Evolutionary conservation across 441 rosid species (phyloP).

Genomic region (Erodium texanum): DNA sequence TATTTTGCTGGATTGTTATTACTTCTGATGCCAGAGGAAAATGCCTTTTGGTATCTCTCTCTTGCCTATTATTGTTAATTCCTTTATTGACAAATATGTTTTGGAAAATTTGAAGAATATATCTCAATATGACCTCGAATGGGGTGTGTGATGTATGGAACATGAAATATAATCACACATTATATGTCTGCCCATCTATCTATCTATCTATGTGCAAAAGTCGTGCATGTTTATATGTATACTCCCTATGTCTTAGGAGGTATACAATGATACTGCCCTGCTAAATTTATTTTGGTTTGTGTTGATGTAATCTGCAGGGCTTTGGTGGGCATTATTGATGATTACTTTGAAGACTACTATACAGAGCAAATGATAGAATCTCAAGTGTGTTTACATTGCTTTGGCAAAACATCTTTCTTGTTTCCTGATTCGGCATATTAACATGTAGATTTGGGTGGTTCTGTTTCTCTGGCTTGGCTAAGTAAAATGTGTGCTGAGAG

Average conservation of each 20-base stretch:
- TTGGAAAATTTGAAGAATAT: slow-evolving; percentile 5
- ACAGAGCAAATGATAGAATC: slow-evolving; percentile 99
- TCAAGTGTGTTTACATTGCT: slow-evolving; percentile 45
- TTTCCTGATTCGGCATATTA: neutral
- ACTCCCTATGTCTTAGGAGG: slow-evolving; percentile 6
- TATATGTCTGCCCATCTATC: neutral
- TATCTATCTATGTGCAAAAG: too few relatives aligned
- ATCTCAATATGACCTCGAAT: slow-evolving; percentile 8
- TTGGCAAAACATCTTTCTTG: slow-evolving; percentile 5
- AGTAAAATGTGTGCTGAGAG: slow-evolving; percentile 6
- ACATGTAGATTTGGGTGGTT: neutral
- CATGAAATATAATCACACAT: neutral
- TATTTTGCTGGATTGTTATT: slow-evolving; percentile 95
- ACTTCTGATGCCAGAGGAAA: slow-evolving; percentile 99
- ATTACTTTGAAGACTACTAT: slow-evolving; percentile 93
- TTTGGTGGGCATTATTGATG: slow-evolving; percentile 82
- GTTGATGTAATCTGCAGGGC: slow-evolving; percentile 41
- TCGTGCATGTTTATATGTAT: too few relatives aligned
- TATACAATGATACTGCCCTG: slow-evolving; percentile 4
- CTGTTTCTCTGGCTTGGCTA: slow-evolving; percentile 14
- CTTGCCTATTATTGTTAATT: neutral
- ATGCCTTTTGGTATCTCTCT: slow-evolving; percentile 85
- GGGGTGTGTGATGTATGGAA: neutral
- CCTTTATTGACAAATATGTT: neutral
- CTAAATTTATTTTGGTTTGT: slow-evolving; percentile 20